phyloP scores from a whole-genome alignment of 2,329 filamentous ascomycete species.

The Mycocentrospora acerina region DNA sequence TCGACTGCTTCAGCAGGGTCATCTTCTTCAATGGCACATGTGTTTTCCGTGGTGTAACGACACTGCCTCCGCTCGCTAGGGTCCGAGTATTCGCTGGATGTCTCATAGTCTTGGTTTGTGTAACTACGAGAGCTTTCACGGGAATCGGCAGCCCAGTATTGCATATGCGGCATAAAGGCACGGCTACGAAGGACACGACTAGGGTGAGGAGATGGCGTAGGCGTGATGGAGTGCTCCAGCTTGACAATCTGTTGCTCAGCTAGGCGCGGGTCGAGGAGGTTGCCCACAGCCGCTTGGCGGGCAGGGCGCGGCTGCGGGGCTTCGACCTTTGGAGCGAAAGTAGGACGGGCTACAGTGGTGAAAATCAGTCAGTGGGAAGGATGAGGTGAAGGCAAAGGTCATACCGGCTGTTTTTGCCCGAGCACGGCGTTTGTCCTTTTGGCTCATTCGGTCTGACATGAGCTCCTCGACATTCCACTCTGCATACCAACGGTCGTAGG shows the following conservation, averaged over 20 bases:
- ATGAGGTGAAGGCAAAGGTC: conserved; percentile 4
- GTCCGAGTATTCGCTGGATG: conserved; percentile 41
- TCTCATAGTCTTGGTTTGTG: conserved; percentile 41
- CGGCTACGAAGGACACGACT: conserved; percentile 35
- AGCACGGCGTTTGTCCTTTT: conserved; percentile 70
- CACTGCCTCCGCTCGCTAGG: conserved; percentile 29
- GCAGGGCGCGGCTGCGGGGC: conserved; percentile 26
- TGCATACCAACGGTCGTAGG: conserved; percentile 78
- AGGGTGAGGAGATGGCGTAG: conserved; percentile 30
- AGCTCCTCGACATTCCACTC: conserved; percentile 69
- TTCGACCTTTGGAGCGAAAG: conserved; percentile 25
- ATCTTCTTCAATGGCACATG: conserved; percentile 34
- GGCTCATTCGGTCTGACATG: conserved; percentile 74
- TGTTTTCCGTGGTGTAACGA: conserved; percentile 24
- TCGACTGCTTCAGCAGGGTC: conserved; percentile 22
- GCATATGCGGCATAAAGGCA: conserved; percentile 38
- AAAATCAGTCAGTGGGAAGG: conserved; percentile 20
- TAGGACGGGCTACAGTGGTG: conserved; percentile 23
- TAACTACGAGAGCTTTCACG: conserved; percentile 40
- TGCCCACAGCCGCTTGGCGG: conserved; percentile 25
- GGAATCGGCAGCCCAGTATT: conserved; percentile 40
- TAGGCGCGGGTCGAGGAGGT: conserved; percentile 40
- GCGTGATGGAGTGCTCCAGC: conserved; percentile 29
- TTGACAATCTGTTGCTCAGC: conserved; percentile 41
- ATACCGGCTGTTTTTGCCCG: conserved; percentile 37